Base-by-base conservation (phyloP, 177 flowering plant species). In the Tripterygium wilfordii region DNA sequence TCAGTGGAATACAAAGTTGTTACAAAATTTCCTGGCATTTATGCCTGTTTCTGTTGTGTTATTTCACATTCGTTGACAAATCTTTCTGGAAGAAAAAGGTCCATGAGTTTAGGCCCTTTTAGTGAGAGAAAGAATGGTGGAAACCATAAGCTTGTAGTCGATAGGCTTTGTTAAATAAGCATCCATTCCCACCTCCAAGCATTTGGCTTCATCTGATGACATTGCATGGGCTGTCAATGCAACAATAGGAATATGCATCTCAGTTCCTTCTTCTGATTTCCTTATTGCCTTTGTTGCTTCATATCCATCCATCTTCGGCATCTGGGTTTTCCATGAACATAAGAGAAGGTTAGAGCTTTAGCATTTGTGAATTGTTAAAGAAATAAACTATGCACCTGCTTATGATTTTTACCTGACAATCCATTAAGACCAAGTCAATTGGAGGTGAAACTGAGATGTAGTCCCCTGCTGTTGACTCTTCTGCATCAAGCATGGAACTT, bases 281-380 rank as follows among this genome's bases (percentile, higher is more conserved):
- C 98, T 72, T 27, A 92, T 92, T 33, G 75, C 84, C 61, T 74
- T 88, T 25, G 98, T 92, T 57, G 98, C 96, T 58, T 92, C 96
- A 35, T 92, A 92, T 8, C 98, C 98, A 66, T 92, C 98, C 98
- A 92, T 85, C 71, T 79, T 85, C 29, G 96, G 96, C 98, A 92
- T 92, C 98, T 92, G 83, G 21, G 44, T 40, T 55, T 25, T 24
- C 60, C 65, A 4, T 38, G 20, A 47, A n/a, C n/a, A n/a, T n/a
- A 8, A 49, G 10, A 37, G 16, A 5, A n/a, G 12, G 19, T 41
- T 28, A 57, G 21, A 49, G 43, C 12, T 28, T 31, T n/a, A n/a
- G n/a, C n/a, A n/a, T n/a, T n/a, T n/a, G n/a, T n/a, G n/a, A n/a
- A n/a, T n/a, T n/a, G n/a, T n/a, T n/a, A n/a, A n/a, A n/a, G n/a